These are phyloP conservation scores for Populus deltoides DNA, from an alignment of 345 rosid genomes.

Conservation along the genomic window DNA sequence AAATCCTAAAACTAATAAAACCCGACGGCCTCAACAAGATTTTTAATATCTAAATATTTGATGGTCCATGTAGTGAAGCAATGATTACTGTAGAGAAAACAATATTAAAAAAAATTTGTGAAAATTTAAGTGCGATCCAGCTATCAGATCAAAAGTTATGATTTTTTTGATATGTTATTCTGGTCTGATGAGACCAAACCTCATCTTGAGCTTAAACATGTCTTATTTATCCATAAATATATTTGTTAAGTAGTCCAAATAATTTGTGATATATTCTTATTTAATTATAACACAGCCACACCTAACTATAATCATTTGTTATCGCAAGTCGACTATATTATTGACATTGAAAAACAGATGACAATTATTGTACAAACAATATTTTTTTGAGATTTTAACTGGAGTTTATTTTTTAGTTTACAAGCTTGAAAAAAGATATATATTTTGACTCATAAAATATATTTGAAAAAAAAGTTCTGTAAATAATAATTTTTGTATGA, in stretches of 20 bases:
- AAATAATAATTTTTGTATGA: too few species aligned
- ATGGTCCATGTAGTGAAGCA: too few species aligned
- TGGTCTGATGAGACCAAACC: accelerated
- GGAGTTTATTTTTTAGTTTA: too few species aligned
- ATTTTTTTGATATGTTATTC: accelerated
- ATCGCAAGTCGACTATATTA: too few species aligned
- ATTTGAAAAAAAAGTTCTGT: accelerated
- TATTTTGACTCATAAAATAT: too few species aligned
- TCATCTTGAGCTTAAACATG: accelerated
- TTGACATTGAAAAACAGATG: too few species aligned
- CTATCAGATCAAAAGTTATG: accelerated
- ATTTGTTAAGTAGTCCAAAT: accelerated
- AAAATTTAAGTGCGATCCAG: accelerated
- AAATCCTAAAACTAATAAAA: too few species aligned
- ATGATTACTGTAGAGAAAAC: accelerated
- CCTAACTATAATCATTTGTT: too few species aligned
- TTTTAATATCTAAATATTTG: too few species aligned
- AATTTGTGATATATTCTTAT: too few species aligned
- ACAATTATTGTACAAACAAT: too few species aligned
- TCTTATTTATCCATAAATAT: accelerated
- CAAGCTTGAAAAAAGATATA: too few species aligned
- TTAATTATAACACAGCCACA: accelerated
- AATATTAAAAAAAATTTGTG: accelerated
- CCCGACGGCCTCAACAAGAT: accelerated
- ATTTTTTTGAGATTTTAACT: accelerated